Percentiles rank a stretch among this genome's conserved stretches.
These are phyloP conservation scores for Rutstroemia sp. DNA, from an alignment of 2,329 filamentous ascomycete species.

Conservation along the genomic window DNA sequence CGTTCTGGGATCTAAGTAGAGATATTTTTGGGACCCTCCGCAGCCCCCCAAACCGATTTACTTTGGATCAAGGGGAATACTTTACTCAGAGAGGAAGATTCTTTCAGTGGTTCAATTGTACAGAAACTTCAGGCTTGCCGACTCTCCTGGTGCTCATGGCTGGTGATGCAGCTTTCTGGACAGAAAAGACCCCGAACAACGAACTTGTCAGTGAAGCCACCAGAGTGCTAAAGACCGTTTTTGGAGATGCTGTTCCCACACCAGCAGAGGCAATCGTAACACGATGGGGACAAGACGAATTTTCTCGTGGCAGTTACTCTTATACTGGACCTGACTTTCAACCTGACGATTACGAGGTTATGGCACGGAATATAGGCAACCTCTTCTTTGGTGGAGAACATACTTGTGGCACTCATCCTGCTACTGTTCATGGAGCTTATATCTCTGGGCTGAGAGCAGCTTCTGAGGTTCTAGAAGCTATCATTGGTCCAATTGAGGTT, in stretches of 20 bases:
- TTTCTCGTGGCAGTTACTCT: conserved; percentile 92
- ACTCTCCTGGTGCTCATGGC: conserved; percentile 92
- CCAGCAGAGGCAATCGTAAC: conserved; percentile 86
- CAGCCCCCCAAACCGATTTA: conserved; percentile 60
- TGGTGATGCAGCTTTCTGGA: conserved; percentile 84
- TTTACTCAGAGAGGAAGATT: conserved; percentile 75
- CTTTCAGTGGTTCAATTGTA: conserved; percentile 96
- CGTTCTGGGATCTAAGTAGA: conserved; percentile 84
- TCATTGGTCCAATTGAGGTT: conserved; percentile 75
- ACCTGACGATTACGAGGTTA: conserved; percentile 83
- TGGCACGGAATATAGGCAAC: conserved; percentile 79
- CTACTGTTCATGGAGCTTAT: conserved; percentile 95
- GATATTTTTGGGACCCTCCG: conserved; percentile 94
- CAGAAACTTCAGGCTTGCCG: conserved; percentile 80
- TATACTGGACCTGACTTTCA: conserved; percentile 79
- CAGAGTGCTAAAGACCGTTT: conserved; percentile 68
- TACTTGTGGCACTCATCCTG: conserved; percentile 90
- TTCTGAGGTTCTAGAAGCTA: conserved; percentile 71
- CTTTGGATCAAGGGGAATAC: conserved; percentile 75
- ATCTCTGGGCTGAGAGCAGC: conserved; percentile 86
- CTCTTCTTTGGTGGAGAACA: conserved; percentile 95
- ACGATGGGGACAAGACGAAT: conserved; percentile 83
- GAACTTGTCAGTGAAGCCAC: conserved; percentile 76
- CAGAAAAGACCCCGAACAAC: conserved; percentile 69
- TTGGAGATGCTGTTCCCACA: conserved; percentile 61